Conservation (phyloP, 2,329 filamentous ascomycete genomes). For the Claviceps sp. region DNA sequence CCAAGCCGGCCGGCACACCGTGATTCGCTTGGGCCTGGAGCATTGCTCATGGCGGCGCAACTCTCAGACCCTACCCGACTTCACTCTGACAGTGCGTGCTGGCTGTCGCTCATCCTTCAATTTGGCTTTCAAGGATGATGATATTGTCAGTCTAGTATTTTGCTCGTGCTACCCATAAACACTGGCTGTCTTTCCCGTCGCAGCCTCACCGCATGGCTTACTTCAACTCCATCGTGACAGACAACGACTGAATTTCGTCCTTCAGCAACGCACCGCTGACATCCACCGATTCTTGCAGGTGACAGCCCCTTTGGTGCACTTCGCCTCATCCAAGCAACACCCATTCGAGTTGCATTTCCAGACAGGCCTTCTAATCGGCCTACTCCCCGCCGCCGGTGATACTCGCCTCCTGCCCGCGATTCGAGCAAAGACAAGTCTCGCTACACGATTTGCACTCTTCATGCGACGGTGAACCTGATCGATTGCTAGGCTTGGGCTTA, state of each 20-base stretch:
- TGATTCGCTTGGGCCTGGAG: not conserved
- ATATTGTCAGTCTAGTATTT: not conserved
- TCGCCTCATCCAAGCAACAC: not conserved
- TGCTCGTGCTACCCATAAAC: not conserved
- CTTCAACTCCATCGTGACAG: conserved; percentile 1
- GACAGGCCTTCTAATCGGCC: not conserved
- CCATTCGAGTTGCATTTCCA: not conserved
- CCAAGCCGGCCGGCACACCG: not conserved
- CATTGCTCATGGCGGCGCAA: not conserved
- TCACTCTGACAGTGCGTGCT: not conserved
- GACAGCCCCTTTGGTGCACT: not conserved
- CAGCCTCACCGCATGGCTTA: not conserved
- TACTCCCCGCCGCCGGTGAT: not conserved
- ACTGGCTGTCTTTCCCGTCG: not conserved
- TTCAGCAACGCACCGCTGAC: not conserved
- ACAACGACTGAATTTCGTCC: not conserved
- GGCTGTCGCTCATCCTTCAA: not conserved
- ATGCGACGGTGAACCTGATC: conserved; percentile 21
- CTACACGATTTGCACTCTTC: conserved; percentile 1
- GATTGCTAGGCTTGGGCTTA: conserved; percentile 14
- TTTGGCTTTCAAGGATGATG: not conserved
- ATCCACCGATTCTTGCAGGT: not conserved
- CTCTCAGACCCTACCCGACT: not conserved
- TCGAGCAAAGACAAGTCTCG: not conserved
- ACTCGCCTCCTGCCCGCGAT: not conserved